Percentiles rank a stretch among this genome's conserved stretches.
phyloP scores from a whole-genome alignment of 208 protist species.

The Trypanosoma lewisi region DNA sequence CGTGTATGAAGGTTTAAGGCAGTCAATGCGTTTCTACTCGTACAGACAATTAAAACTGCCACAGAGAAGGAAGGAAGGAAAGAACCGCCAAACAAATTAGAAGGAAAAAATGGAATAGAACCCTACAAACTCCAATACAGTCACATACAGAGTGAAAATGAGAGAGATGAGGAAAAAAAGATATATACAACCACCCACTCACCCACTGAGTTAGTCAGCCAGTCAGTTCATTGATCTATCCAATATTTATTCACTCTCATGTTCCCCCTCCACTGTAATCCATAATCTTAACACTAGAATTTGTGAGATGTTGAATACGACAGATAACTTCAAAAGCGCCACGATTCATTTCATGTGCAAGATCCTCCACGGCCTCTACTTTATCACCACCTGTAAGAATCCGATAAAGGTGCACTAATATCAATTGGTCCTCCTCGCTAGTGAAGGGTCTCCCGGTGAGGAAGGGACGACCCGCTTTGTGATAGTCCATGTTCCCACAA shows the following conservation, averaged over 20 bases:
- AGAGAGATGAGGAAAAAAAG: background rate
- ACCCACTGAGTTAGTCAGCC: background rate
- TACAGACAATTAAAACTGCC: background rate
- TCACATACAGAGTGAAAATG: too few species aligned
- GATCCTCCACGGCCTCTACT: slow-evolving; percentile 59
- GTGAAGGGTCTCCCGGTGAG: slow-evolving; percentile 48
- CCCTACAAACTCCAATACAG: too few species aligned
- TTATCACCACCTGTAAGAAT: slow-evolving; percentile 64
- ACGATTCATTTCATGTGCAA: slow-evolving; percentile 60
- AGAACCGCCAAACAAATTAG: too few species aligned
- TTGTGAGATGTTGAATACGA: slow-evolving; percentile 68
- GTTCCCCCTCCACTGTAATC: slow-evolving; percentile 12
- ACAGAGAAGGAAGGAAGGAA: slow-evolving; percentile 3
- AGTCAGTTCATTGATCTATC: too few species aligned
- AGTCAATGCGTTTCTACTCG: background rate
- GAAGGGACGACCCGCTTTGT: slow-evolving; percentile 44
- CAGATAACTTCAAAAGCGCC: slow-evolving; percentile 69
- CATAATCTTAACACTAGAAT: slow-evolving; percentile 67
- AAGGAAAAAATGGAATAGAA: too few species aligned
- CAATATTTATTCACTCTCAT: background rate
- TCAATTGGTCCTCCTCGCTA: slow-evolving; percentile 59
- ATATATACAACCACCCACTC: background rate
- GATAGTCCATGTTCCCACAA: slow-evolving; percentile 53
- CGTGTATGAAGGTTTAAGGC: too few species aligned
- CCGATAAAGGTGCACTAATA: slow-evolving; percentile 65